Percentiles rank a stretch among this genome's conserved stretches.
Evolutionary conservation across 305 asterid species (phyloP).

Genomic region (Solanum hybrid): DNA sequence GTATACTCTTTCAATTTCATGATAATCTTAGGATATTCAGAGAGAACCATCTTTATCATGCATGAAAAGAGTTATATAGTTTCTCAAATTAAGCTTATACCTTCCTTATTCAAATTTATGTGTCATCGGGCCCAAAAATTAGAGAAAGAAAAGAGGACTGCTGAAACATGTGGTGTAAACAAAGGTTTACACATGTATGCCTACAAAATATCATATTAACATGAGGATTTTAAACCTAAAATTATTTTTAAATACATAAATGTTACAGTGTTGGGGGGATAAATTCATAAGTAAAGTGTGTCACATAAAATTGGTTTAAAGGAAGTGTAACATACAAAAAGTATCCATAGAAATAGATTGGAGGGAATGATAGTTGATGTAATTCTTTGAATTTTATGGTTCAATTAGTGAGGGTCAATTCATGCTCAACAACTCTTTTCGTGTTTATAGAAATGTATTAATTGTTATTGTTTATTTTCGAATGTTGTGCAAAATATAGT

Average conservation of each 20-base stretch:
- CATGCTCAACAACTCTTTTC: background rate
- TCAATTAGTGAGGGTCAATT: background rate
- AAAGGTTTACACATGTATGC: background rate
- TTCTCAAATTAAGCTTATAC: background rate
- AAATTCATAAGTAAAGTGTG: background rate
- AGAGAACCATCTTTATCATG: background rate
- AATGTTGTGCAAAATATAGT: background rate
- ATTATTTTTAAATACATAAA: background rate
- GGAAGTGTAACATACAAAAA: background rate
- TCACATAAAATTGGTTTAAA: background rate
- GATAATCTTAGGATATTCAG: background rate
- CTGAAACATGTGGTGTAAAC: background rate
- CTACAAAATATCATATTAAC: background rate
- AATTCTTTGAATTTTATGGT: background rate
- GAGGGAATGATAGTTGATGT: background rate
- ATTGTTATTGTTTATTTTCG: background rate
- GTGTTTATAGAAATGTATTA: background rate
- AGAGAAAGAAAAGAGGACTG: background rate
- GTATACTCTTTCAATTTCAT: background rate
- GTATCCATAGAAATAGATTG: background rate
- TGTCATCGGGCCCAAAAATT: background rate
- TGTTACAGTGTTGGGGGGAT: background rate
- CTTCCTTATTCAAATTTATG: background rate
- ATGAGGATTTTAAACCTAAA: background rate
- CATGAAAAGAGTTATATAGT: background rate